Conservation (phyloP, 495 filamentous ascomycete species). For the Penicillium simplicissimum region DNA sequence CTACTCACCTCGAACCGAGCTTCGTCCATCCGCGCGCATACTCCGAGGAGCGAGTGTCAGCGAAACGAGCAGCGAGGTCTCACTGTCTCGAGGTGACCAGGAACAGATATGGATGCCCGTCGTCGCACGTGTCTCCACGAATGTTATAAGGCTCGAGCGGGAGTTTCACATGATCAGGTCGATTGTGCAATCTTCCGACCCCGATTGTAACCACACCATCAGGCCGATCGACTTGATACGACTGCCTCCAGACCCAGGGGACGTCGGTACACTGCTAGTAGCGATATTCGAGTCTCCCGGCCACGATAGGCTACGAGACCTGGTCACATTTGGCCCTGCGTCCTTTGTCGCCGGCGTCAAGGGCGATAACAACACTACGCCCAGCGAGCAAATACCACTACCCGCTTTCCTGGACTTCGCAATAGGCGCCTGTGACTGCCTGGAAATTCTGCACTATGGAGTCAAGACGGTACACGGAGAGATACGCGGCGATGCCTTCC, state of each 20-base stretch:
- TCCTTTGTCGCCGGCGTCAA: conserved; percentile 58
- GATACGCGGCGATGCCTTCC: conserved; percentile 83
- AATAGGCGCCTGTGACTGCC: conserved; percentile 78
- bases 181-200: conserved; percentile 69
- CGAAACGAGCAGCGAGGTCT: conserved; percentile 53
- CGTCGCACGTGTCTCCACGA: conserved; percentile 75
- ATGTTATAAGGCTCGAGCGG: conserved; percentile 77
- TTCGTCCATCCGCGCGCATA: conserved; percentile 24
- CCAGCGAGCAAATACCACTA: conserved; percentile 64
- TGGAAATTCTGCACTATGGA: conserved; percentile 84
- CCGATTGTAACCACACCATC: conserved; percentile 70
- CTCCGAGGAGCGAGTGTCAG: conserved; percentile 48
- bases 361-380: conserved; percentile 48
- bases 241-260: conserved; percentile 62
- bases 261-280: conserved; percentile 64
- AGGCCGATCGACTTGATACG: conserved; percentile 72
- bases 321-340: conserved; percentile 77
- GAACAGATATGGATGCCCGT: conserved; percentile 54
- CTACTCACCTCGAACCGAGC: conserved; percentile 48
- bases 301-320: conserved; percentile 64
- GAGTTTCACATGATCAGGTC: conserved; percentile 77
- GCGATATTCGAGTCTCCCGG: conserved; percentile 80
- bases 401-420: conserved; percentile 83
- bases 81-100: conserved; percentile 39
- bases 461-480: conserved; percentile 83